Evolutionary conservation across 805 yeast species (phyloP).

Genomic region (Ogataea populi-albae): DNA sequence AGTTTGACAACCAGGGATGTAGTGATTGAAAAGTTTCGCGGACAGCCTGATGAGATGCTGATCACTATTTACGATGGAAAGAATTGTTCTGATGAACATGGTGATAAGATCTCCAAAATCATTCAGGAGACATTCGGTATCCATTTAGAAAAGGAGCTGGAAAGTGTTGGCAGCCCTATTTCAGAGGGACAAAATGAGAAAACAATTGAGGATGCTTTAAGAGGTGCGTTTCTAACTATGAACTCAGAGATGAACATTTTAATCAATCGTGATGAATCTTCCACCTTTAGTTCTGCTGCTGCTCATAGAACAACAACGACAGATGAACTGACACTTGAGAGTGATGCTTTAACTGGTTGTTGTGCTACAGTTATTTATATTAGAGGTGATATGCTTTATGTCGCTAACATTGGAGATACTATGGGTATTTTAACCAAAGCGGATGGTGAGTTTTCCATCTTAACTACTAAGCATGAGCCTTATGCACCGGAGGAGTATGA

Average conservation of each 20-base stretch:
- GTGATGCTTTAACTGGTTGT: conserved; percentile 78
- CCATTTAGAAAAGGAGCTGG: conserved; percentile 65
- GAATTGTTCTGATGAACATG: conserved; percentile 50
- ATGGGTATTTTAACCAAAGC: conserved; percentile 74
- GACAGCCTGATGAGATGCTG: conserved; percentile 76
- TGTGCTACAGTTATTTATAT: conserved; percentile 80
- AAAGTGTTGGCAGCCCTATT: conserved; percentile 32
- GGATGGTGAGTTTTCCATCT: conserved; percentile 73
- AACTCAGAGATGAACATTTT: conserved; percentile 78
- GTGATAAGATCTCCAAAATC: conserved; percentile 66
- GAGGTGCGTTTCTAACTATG: conserved; percentile 74
- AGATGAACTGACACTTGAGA: conserved; percentile 53
- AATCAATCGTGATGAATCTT: conserved; percentile 43
- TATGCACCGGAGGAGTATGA: conserved; percentile 75
- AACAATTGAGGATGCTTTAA: conserved; percentile 67
- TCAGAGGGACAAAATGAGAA: conserved; percentile 41
- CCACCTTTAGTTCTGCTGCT: conserved; percentile 42
- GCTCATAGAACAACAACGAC: conserved; percentile 51
- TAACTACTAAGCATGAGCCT: conserved; percentile 83
- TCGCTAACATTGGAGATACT: conserved; percentile 91
- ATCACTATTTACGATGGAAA: conserved; percentile 87
- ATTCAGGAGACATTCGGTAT: conserved; percentile 71
- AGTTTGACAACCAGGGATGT: conserved; percentile 75
- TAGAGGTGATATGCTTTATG: conserved; percentile 63
- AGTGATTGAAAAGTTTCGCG: conserved; percentile 83